A percentile compares a stretch with the other conserved stretches of the same genome.
Evolutionary conservation across 2,329 filamentous ascomycete species (phyloP).

Genomic region (Fusarium sp.): DNA sequence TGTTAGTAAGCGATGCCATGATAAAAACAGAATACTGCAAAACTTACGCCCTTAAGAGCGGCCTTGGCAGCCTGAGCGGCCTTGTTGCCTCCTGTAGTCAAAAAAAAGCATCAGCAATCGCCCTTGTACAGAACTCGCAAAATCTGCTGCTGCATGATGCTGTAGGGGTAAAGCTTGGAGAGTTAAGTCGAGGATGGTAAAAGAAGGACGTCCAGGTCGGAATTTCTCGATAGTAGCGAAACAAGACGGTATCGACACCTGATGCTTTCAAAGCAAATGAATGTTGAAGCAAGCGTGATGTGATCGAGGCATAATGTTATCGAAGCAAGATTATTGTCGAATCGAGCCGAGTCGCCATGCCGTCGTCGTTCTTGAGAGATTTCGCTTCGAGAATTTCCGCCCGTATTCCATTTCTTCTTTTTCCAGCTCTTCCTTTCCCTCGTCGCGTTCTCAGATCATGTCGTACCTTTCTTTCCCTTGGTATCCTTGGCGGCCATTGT

Average conservation of each 20-base stretch:
- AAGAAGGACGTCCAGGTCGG: constrained; percentile 15
- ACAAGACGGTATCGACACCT: constrained; percentile 1
- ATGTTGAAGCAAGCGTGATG: background rate
- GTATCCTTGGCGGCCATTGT: constrained; percentile 52
- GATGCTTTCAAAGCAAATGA: background rate
- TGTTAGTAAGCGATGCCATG: constrained; percentile 8
- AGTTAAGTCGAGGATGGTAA: constrained; percentile 6
- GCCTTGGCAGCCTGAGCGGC: constrained; percentile 88
- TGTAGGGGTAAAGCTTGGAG: constrained; percentile 39
- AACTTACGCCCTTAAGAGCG: constrained; percentile 92
- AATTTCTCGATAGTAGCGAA: constrained; percentile 23
- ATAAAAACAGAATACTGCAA: background rate
- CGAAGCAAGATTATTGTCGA: constrained; percentile 9
- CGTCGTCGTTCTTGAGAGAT: constrained; percentile 20
- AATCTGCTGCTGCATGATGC: constrained; percentile 79
- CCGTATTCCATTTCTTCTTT: constrained; percentile 1
- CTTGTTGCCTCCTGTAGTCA: constrained; percentile 68
- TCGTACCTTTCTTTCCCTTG: constrained; percentile 63
- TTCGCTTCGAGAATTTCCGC: constrained; percentile 19
- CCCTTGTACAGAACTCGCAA: constrained; percentile 78
- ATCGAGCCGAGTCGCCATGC: constrained; percentile 14
- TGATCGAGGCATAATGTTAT: constrained; percentile 6
- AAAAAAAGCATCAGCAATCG: constrained; percentile 76
- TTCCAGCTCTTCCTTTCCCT: constrained; percentile 12
- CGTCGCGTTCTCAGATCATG: constrained; percentile 44